Evolutionary conservation across 768 basidiomycete genomes (phyloP).

Genomic region (Tulasnella sp.): DNA sequence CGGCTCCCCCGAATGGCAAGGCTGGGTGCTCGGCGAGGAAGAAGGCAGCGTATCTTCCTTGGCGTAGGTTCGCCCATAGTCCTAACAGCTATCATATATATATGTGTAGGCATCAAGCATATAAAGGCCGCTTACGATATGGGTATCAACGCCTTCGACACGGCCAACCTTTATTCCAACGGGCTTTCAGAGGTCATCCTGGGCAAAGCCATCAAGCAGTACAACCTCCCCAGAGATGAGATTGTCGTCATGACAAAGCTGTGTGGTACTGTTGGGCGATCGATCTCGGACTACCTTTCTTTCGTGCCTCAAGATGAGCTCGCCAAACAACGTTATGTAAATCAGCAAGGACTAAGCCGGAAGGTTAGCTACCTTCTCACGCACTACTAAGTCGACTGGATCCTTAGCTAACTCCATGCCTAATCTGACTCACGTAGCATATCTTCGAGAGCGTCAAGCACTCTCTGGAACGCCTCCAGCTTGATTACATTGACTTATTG

Average conservation of each 20-base stretch:
- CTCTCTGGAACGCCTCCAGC: slow-evolving; percentile 48
- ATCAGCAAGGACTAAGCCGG: slow-evolving; percentile 55
- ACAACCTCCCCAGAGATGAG: slow-evolving; percentile 59
- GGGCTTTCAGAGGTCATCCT: slow-evolving; percentile 67
- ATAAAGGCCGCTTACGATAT: slow-evolving; percentile 56
- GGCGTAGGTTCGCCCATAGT: neutral
- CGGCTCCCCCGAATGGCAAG: slow-evolving; percentile 57
- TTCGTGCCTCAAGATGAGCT: slow-evolving; percentile 22
- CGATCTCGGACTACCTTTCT: neutral
- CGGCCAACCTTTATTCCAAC: slow-evolving; percentile 54
- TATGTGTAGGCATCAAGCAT: slow-evolving; percentile 45
- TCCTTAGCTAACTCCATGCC: neutral
- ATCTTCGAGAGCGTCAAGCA: slow-evolving; percentile 54
- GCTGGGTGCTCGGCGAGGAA: slow-evolving; percentile 57
- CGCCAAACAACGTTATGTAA: slow-evolving; percentile 56
- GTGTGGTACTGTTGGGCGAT: neutral
- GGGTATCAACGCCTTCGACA: slow-evolving; percentile 30
- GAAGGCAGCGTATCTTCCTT: slow-evolving; percentile 43
- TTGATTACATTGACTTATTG: slow-evolving; percentile 54
- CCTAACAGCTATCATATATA: neutral
- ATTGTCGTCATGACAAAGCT: slow-evolving; percentile 77
- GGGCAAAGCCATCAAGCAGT: slow-evolving; percentile 74
- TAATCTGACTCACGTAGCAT: slow-evolving; percentile 43
- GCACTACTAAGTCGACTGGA: neutral
- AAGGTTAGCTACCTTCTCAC: slow-evolving; percentile 47